phyloP scores from a whole-genome alignment of 768 basidiomycete species.

The Hortiboletus flavorubellus region DNA sequence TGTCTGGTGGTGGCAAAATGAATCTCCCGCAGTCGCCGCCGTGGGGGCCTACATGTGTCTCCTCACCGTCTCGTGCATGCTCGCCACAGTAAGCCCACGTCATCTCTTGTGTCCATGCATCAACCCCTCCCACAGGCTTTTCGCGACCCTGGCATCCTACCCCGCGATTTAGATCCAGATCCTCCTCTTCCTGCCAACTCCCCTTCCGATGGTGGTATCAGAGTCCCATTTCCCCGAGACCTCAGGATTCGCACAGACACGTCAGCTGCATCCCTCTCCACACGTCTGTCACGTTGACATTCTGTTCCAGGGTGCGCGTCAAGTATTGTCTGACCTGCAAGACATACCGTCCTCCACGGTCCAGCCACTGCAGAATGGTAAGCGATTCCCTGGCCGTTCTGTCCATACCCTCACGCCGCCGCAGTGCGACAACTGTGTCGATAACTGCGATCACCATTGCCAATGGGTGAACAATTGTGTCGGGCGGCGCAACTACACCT shows the following conservation, averaged over 20 bases:
- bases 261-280: constrained; percentile 43
- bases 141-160: constrained; percentile 85
- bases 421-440: constrained; percentile 96
- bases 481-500: constrained; percentile 90
- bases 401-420: neutral
- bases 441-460: constrained; percentile 90
- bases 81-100: constrained; percentile 58
- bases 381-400: constrained; percentile 7
- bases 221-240: constrained; percentile 74
- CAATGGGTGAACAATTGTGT: constrained; percentile 96
- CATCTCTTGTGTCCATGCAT: neutral
- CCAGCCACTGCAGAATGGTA: constrained; percentile 95
- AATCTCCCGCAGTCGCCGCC: constrained; percentile 65
- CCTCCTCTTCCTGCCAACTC: constrained; percentile 70
- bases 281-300: neutral
- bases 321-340: constrained; percentile 94
- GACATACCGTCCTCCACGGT: constrained; percentile 89
- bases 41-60: constrained; percentile 63
- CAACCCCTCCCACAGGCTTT: constrained; percentile 49
- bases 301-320: constrained; percentile 64
- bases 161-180: constrained; percentile 80
- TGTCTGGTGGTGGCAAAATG: constrained; percentile 84
- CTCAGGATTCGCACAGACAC: constrained; percentile 72
- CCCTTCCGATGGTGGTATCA: constrained; percentile 59
- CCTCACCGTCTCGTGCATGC: constrained; percentile 71